Evolutionary conservation across 2,329 filamentous ascomycete genomes (phyloP).

Genomic region (Triangularia verruculosa): DNA sequence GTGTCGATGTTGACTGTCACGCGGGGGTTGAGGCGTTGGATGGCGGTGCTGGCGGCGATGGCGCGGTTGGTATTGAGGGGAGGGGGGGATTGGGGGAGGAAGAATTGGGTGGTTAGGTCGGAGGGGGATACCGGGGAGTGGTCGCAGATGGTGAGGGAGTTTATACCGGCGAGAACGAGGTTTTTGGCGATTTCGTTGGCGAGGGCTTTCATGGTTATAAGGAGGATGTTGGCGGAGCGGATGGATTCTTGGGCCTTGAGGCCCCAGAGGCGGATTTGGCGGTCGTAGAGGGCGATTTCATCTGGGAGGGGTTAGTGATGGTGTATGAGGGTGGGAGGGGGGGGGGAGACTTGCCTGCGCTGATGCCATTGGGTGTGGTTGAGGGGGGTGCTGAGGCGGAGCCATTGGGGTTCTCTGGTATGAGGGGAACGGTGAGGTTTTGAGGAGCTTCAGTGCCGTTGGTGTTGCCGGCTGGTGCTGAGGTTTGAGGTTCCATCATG

Average conservation of each 20-base stretch:
- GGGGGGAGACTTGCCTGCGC: conserved; percentile 28
- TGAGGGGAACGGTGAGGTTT: background rate
- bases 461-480: background rate
- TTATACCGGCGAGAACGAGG: conserved; percentile 88
- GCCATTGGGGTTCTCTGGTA: conserved; percentile 18
- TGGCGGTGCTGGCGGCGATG: conserved; percentile 70
- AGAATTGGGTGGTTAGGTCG: conserved; percentile 80
- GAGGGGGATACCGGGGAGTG: conserved; percentile 70
- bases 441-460: background rate
- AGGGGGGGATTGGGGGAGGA: conserved; percentile 62
- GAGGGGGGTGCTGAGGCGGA: conserved; percentile 12
- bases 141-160: conserved; percentile 85
- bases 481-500: background rate
- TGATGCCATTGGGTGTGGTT: conserved; percentile 28
- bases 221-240: conserved; percentile 81
- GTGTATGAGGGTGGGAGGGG: background rate
- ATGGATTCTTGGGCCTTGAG: conserved; percentile 93
- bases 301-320: conserved; percentile 49
- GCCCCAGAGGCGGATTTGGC: conserved; percentile 96
- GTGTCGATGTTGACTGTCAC: conserved; percentile 73
- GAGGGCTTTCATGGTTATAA: conserved; percentile 83
- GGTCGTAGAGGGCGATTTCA: conserved; percentile 95
- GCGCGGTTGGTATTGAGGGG: conserved; percentile 81
- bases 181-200: conserved; percentile 97
- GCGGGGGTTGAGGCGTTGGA: conserved; percentile 85